These are phyloP conservation scores for Chaetomium tenue DNA, from an alignment of 495 filamentous ascomycete genomes.

Conservation along the genomic window DNA sequence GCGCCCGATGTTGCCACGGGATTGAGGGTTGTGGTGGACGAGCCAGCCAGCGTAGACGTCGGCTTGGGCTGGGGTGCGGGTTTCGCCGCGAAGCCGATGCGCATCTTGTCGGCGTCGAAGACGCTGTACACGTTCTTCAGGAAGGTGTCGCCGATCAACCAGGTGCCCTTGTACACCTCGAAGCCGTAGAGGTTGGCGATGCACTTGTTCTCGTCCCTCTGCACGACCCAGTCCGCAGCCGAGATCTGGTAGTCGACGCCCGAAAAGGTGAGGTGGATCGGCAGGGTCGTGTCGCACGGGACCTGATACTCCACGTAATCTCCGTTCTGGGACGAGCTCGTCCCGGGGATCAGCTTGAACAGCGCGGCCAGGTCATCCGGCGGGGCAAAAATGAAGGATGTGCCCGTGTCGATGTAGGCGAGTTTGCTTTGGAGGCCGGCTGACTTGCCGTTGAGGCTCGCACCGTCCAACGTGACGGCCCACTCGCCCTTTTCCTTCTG, in stretches of 20 bases:
- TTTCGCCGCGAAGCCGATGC: slow-evolving; percentile 51
- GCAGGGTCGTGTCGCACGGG: slow-evolving; percentile 63
- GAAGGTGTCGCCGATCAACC: slow-evolving; percentile 81
- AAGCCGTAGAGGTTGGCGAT: slow-evolving; percentile 63
- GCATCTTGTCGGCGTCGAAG: slow-evolving; percentile 66
- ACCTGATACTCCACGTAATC: slow-evolving; percentile 60
- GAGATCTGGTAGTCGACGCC: slow-evolving; percentile 60
- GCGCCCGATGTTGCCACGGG: slow-evolving; percentile 17
- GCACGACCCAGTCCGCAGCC: slow-evolving; percentile 67
- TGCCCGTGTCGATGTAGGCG: slow-evolving; percentile 79
- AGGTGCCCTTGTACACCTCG: slow-evolving; percentile 47
- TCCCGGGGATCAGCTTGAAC: slow-evolving; percentile 63
- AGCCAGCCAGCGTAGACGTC: slow-evolving; percentile 18
- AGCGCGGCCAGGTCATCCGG: slow-evolving; percentile 60
- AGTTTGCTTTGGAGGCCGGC: slow-evolving; percentile 51
- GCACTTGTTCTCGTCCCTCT: slow-evolving; percentile 49
- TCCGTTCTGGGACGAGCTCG: slow-evolving; percentile 31
- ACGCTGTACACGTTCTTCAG: slow-evolving; percentile 88
- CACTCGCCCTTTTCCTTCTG: slow-evolving; percentile 50
- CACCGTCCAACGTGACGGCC: slow-evolving; percentile 67
- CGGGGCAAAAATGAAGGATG: slow-evolving; percentile 70
- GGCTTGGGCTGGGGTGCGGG: slow-evolving; percentile 27
- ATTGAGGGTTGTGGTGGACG: slow-evolving; percentile 17
- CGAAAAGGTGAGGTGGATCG: slow-evolving; percentile 42
- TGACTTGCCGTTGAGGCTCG: slow-evolving; percentile 55